Evolutionary conservation across 352 stramenopile genomes (phyloP).

Genomic region (Globisporangium paddicum): DNA sequence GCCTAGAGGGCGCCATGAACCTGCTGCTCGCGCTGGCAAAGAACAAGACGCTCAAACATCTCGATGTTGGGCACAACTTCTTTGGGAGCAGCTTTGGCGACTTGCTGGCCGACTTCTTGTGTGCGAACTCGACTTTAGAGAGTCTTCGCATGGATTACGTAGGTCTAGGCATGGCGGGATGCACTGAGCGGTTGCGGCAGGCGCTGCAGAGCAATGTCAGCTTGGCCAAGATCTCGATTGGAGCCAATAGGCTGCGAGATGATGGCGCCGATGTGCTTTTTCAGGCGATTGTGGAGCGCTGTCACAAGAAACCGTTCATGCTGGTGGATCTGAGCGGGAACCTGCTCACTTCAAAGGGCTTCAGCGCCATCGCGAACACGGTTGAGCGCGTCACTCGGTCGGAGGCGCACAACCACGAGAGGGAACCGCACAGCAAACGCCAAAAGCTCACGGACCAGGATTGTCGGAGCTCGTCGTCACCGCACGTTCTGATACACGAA

Average conservation of each 20-base stretch:
- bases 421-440: constrained; percentile 4
- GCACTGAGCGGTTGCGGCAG: constrained; percentile 35
- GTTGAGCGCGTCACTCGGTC: constrained; percentile 14
- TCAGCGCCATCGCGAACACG: constrained; percentile 35
- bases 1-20: constrained; percentile 52
- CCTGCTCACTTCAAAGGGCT: constrained; percentile 47
- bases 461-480: neutral
- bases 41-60: constrained; percentile 46
- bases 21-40: constrained; percentile 48
- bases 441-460: constrained; percentile 1
- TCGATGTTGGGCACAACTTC: constrained; percentile 78
- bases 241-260: constrained; percentile 67
- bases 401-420: neutral
- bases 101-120: constrained; percentile 58
- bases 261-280: constrained; percentile 43
- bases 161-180: constrained; percentile 45
- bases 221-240: constrained; percentile 50
- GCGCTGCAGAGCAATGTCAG: constrained; percentile 47
- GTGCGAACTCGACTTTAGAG: constrained; percentile 44
- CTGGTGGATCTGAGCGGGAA: constrained; percentile 73
- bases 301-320: constrained; percentile 29
- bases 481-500: constrained; percentile 28
- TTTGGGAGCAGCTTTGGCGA: constrained; percentile 60
- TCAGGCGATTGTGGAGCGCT: constrained; percentile 41
- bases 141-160: constrained; percentile 60